phyloP scores from a whole-genome alignment of 345 rosid genomes.

The Eucalyptus grandis region DNA sequence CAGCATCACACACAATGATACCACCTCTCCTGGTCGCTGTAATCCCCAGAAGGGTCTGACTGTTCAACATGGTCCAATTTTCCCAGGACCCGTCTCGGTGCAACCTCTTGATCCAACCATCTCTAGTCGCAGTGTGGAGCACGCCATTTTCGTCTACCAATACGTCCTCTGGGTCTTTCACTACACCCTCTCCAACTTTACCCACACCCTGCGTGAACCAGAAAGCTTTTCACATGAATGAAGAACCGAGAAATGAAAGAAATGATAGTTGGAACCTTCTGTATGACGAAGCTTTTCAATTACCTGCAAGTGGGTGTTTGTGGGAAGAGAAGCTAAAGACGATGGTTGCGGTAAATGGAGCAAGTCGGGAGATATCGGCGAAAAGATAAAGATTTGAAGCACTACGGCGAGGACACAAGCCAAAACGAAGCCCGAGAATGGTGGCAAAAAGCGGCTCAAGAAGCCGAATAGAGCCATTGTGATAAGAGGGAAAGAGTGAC shows the following conservation, averaged over 20 bases:
- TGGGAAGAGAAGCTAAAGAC: background rate
- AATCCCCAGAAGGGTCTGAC: conserved; percentile 25
- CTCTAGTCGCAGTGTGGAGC: conserved; percentile 26
- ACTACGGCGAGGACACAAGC: conserved; percentile 9
- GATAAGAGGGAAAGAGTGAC: background rate
- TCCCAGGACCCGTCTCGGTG: conserved; percentile 23
- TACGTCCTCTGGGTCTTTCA: conserved; percentile 27
- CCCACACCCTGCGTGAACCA: conserved; percentile 1
- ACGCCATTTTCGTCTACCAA: conserved; percentile 20
- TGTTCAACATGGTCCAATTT: conserved; percentile 23
- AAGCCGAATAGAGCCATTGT: background rate
- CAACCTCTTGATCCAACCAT: conserved; percentile 47
- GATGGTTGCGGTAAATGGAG: conserved; percentile 12
- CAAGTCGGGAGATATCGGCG: conserved; percentile 25
- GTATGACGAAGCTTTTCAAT: background rate
- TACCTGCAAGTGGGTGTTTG: conserved; percentile 31
- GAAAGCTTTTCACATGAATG: background rate
- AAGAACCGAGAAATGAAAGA: background rate
- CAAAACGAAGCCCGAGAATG: background rate
- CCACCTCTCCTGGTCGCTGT: conserved; percentile 14
- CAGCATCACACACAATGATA: conserved; percentile 26
- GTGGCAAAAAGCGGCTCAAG: background rate
- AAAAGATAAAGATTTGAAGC: conserved; percentile 23
- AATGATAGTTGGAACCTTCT: background rate
- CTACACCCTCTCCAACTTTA: conserved; percentile 31